Base-by-base conservation (phyloP, 345 rosid species). In the Salix dunnii region DNA sequence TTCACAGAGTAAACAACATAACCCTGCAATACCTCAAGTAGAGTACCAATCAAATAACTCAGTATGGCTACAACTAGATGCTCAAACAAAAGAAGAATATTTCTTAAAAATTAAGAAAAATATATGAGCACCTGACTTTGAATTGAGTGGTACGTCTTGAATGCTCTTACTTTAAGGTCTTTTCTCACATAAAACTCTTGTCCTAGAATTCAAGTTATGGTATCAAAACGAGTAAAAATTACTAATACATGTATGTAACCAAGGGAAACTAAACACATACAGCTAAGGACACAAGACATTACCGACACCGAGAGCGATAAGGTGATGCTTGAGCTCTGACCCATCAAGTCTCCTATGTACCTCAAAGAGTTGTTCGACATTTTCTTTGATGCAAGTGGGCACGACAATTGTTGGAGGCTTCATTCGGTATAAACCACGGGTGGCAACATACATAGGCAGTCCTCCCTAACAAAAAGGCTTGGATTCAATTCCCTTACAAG, bases 371-470 rank as follows among this genome's bases (percentile, higher is more conserved):
- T 86, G 80, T 72, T 93, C 91, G 2, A 96, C 97, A 51, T 85
- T 82, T 70, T 90, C 90, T 84, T 90, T 92, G 72, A 92, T 82
- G 49, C 82, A 79, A 17, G 81, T 80, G 25, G 97, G 97, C 1
- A 95, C 94, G 72, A 93, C 69, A 35, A 95, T 90, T 18, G 97
- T 95, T 14, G 96, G 97, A 58, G 99, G 97, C 77, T 91, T 95
- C 94, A 95, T 86, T 6, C 87, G 81, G 74, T 89, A 89, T 40
- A 95, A 84, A 58, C 94, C 97, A 77, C 94, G 91, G 33, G 97
- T 91, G 6, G 97, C 97, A 71, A 93, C 97, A 86, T 93, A 96
- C 97, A 96, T 91, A 72, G 98, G 95, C 70, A 93, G 75, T 75
- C 98, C 99, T 82, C 99, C 98, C 97, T 95, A 72, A 12, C 48